A percentile compares a stretch with the other conserved stretches of the same genome.
Evolutionary conservation across 2,329 filamentous ascomycete genomes (phyloP).

Genomic region (Penicillium aurantiogriseum): DNA sequence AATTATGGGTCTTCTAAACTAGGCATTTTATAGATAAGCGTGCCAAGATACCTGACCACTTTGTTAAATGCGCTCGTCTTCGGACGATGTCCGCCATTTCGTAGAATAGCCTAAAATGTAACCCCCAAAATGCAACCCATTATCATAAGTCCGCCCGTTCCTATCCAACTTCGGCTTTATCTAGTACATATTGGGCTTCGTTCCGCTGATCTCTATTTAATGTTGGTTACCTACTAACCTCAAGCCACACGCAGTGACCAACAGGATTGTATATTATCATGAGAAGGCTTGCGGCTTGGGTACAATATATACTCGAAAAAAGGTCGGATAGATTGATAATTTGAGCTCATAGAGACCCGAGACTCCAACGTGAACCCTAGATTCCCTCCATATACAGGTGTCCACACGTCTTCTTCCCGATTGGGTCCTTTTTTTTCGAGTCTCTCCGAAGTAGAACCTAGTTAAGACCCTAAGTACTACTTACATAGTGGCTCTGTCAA

Average conservation of each 20-base stretch:
- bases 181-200: background rate
- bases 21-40: background rate
- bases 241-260: background rate
- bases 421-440: background rate
- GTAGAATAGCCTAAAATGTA: conserved; percentile 12
- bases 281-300: background rate
- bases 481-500: background rate
- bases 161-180: background rate
- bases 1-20: background rate
- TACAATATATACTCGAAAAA: background rate
- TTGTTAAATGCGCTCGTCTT: background rate
- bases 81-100: background rate
- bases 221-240: background rate
- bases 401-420: background rate
- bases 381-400: background rate
- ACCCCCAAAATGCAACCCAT: background rate
- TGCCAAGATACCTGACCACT: background rate
- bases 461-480: background rate
- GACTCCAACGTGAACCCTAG: background rate
- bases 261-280: background rate
- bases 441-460: background rate
- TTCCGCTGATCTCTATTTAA: background rate
- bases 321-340: background rate
- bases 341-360: background rate
- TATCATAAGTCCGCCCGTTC: background rate